phyloP scores from a whole-genome alignment of 2,329 filamentous ascomycete genomes.

The Talaromyces sp. region DNA sequence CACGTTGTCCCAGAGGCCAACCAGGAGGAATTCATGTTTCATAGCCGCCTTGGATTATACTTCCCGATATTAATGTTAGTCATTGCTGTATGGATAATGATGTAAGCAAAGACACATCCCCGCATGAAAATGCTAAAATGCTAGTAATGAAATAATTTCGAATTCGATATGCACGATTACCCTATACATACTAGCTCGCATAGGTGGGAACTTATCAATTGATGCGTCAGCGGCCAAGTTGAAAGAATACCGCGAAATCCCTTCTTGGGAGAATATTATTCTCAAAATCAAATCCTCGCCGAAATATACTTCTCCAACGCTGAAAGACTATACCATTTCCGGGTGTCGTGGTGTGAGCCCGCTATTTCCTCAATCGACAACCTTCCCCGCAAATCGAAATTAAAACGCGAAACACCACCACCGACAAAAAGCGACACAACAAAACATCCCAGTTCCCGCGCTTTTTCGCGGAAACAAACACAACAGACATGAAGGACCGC shows the following conservation, averaged over 20 bases:
- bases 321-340: background rate
- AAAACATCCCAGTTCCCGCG: background rate
- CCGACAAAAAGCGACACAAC: background rate
- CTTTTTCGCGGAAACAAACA: background rate
- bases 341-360: background rate
- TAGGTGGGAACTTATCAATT: background rate
- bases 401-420: background rate
- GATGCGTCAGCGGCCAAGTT: background rate
- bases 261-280: background rate
- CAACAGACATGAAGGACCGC: constrained; percentile 28
- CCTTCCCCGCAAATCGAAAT: background rate
- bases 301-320: background rate
- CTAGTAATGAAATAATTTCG: background rate
- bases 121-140: too few relatives aligned
- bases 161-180: too few relatives aligned
- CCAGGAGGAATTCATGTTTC: too few relatives aligned
- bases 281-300: background rate
- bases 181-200: too few relatives aligned
- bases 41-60: too few relatives aligned
- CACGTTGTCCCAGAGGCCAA: too few relatives aligned
- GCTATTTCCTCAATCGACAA: background rate
- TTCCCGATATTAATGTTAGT: too few relatives aligned
- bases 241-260: background rate
- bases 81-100: too few relatives aligned
- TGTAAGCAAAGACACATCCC: too few relatives aligned